Evolutionary conservation across 345 rosid genomes (phyloP), one percentile per base, ranked within the genome.

Genomic region (Draba incana): DNA sequence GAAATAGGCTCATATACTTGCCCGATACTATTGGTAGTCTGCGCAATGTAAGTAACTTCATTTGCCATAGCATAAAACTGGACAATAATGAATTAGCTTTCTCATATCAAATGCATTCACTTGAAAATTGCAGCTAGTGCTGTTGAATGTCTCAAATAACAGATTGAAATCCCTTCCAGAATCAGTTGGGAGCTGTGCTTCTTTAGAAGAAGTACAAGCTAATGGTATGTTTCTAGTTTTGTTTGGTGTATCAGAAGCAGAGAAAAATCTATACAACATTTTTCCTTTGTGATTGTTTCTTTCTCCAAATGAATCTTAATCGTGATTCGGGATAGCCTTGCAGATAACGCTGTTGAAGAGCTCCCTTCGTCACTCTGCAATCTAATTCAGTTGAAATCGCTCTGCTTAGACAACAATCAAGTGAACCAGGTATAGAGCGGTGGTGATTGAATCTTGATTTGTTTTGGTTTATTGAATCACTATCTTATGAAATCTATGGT

Each of bases 21-120:
- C 98, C 97, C 4, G 90, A 88, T 53, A 90, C 98, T 41, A 86
- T 93, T 72, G 98, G 98, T 77, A 93, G 97, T 78, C 72, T 93
- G 77, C 97, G 92, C 70, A 88, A 85, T 81, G 97, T 90, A 81
- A 81, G 98, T 84, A 48, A 24, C 69, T 70, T 25, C 30, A 10
- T 64, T 52, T 64, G 23, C 31, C 58, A 54, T 37, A 76, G 13
- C 33, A 35, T 61, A 48, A 48, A 31, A 31, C 60, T 45, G 45
- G 3, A 6, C 45, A 3, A 42, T 2, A 33, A 5, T 11, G 20
- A 64, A 42, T 10, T 10, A 57, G 27, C 3, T 28, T 43, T 49
- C 38, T 72, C 23, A 48, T 7, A 30, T 72, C 7, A 65, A 31
- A 53, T 6, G 4, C 5, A 50, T 25, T 50, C 9, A 42, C 64